Evolutionary conservation across 2,329 filamentous ascomycete species (phyloP).

Genomic region (Xylariaceae sp.): DNA sequence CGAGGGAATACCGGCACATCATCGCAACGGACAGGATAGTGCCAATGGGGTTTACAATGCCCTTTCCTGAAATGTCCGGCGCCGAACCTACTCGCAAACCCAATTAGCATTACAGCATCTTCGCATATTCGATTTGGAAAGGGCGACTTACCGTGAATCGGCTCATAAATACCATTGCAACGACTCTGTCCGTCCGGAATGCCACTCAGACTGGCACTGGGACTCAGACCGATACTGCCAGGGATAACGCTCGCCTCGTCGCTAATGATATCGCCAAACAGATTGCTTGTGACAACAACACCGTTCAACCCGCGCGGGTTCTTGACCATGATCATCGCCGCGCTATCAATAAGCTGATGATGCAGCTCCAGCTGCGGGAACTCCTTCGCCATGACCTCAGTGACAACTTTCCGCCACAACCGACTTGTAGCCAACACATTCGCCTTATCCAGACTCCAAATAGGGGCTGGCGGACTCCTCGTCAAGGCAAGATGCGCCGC

Average conservation of each 20-base stretch:
- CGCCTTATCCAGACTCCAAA: slow-evolving; percentile 91
- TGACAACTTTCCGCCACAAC: slow-evolving; percentile 84
- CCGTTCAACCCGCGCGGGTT: slow-evolving; percentile 85
- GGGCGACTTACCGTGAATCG: slow-evolving; percentile 74
- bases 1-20: slow-evolving; percentile 92
- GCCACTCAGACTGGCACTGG: slow-evolving; percentile 80
- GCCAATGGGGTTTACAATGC: slow-evolving; percentile 87
- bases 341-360: slow-evolving; percentile 91
- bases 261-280: slow-evolving; percentile 94
- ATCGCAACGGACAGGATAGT: slow-evolving; percentile 90
- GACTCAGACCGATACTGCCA: slow-evolving; percentile 81
- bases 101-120: neutral
- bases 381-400: slow-evolving; percentile 79
- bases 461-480: slow-evolving; percentile 69
- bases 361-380: slow-evolving; percentile 81
- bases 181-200: slow-evolving; percentile 79
- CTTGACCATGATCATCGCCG: slow-evolving; percentile 98
- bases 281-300: slow-evolving; percentile 85
- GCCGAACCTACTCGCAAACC: slow-evolving; percentile 59
- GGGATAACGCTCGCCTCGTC: slow-evolving; percentile 95
- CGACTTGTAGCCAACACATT: slow-evolving; percentile 90
- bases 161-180: slow-evolving; percentile 95
- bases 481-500: slow-evolving; percentile 77
- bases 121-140: neutral
- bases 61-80: slow-evolving; percentile 88